Evolutionary conservation across 306 rosid species (phyloP), one percentile per base, ranked within the genome.

Genomic region (Psophocarpus tetragonolobus): DNA sequence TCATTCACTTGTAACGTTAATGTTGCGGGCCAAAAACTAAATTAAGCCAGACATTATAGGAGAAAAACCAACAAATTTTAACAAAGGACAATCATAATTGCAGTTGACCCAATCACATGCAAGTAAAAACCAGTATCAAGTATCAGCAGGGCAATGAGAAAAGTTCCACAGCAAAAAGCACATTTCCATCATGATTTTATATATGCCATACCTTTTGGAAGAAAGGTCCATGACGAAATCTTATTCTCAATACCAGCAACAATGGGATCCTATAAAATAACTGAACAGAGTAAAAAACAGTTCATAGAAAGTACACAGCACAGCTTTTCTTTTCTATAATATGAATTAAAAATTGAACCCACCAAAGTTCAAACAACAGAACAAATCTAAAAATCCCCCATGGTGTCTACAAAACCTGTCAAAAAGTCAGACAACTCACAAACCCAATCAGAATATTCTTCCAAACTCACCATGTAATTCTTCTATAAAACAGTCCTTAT

Each of bases 221-320:
- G 98, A 86, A 95, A 95, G 58, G 98, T 92, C 99, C 96, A 95
- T 8, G 99, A 76, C 48, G 99, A 76, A 84, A 95, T 87, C 90
- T 84, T 95, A 77, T 91, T 97, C 87, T 96, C 99, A 50, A 95
- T 91, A 77, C 97, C 98, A 88, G 94, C 78, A 84, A 95, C 86
- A 83, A 92, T 92, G 39, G 93, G 90, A 78, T 95, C 99, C 99
- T 95, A 74, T 54, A 91, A 79, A 71, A 61, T 15, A 68, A 75
- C 60, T 29, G 39, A 60, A 75, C 79, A 39, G 53, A 75, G 35
- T 73, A 32, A 78, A 79, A 27, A 75, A 69, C 42, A 57, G 42
- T 5, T 81, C 68, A 78, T 35, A 74, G 23, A 36, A 71, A 66
- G 21, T 39, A 64, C 44, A 30, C 21, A 76, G 41, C 75, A 71